Evolutionary conservation across 495 filamentous ascomycete species (phyloP).

Genomic region (Tetracladium setigerum): DNA sequence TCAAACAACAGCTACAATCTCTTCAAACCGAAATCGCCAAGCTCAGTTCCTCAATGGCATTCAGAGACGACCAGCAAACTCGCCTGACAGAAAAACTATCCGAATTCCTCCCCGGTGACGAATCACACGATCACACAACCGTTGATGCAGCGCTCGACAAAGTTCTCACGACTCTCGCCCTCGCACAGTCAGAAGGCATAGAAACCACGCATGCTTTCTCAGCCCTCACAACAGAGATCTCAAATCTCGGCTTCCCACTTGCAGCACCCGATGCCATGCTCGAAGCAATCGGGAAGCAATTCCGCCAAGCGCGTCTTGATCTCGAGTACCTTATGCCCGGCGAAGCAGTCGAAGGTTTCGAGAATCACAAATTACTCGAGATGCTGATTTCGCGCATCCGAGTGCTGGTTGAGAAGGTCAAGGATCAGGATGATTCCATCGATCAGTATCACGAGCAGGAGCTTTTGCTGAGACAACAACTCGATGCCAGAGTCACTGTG

Average conservation of each 20-base stretch:
- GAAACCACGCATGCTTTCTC: slow-evolving; percentile 32
- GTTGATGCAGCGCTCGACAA: slow-evolving; percentile 27
- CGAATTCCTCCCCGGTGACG: slow-evolving; percentile 11
- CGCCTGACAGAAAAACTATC: slow-evolving; percentile 19
- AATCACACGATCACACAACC: slow-evolving; percentile 16
- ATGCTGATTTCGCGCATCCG: slow-evolving; percentile 35
- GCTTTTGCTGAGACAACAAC: slow-evolving; percentile 37
- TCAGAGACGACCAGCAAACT: slow-evolving; percentile 15
- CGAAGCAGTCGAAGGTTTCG: slow-evolving; percentile 38
- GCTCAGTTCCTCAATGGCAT: slow-evolving; percentile 10
- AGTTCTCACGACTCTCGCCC: slow-evolving; percentile 30
- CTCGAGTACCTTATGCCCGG: slow-evolving; percentile 62
- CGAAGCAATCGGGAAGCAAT: slow-evolving; percentile 38
- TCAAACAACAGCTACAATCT: slow-evolving; percentile 14
- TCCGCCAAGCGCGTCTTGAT: slow-evolving; percentile 60
- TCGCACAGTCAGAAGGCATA: slow-evolving; percentile 25
- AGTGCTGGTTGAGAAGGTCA: slow-evolving; percentile 35
- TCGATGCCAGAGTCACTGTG: slow-evolving; percentile 33
- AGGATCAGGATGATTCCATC: slow-evolving; percentile 45
- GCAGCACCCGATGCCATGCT: slow-evolving; percentile 38
- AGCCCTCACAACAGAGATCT: slow-evolving; percentile 34
- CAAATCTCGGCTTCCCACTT: slow-evolving; percentile 47
- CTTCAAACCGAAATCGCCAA: slow-evolving; percentile 14
- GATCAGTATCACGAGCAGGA: slow-evolving; percentile 46
- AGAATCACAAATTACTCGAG: slow-evolving; percentile 33